These are phyloP conservation scores for Nakazawaea wickerhamii DNA, from an alignment of 805 yeast species.

Conservation along the genomic window DNA sequence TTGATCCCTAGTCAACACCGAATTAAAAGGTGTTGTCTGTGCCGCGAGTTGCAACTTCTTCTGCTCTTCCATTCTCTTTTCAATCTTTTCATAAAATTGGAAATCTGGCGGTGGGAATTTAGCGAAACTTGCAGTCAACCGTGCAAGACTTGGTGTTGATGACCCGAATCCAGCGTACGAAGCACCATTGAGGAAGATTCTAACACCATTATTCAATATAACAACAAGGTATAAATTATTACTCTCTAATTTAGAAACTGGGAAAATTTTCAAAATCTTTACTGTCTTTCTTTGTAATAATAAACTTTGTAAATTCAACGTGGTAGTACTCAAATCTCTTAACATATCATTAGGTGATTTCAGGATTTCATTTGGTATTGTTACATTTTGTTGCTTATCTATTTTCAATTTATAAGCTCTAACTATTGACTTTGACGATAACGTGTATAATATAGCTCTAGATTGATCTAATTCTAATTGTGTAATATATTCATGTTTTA, in stretches of 20 bases:
- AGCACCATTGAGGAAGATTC: conserved; percentile 59
- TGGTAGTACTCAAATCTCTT: conserved; percentile 39
- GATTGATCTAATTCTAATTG: conserved; percentile 72
- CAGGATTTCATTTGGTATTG: conserved; percentile 25
- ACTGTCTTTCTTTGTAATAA: conserved; percentile 50
- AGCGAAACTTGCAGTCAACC: conserved; percentile 32
- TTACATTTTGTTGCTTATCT: conserved; percentile 32
- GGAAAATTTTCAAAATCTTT: conserved; percentile 56
- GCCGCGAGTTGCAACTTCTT: background rate
- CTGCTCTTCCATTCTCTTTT: conserved; percentile 11
- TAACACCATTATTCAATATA: conserved; percentile 76
- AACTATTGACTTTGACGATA: conserved; percentile 77
- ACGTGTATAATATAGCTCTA: conserved; percentile 71
- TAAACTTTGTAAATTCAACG: conserved; percentile 23
- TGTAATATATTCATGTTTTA: conserved; percentile 49
- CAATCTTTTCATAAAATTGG: conserved; percentile 24
- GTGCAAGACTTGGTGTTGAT: conserved; percentile 18
- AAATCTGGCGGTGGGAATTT: conserved; percentile 41
- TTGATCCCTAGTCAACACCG: conserved; percentile 22
- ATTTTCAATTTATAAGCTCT: conserved; percentile 63
- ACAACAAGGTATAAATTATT: conserved; percentile 69
- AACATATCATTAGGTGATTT: conserved; percentile 42
- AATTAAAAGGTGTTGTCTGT: background rate
- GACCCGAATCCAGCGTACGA: conserved; percentile 18
- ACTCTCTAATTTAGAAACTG: conserved; percentile 61